Percentiles rank a stretch among this genome's conserved stretches.
phyloP scores from a whole-genome alignment of 108 stramenopile species.

The Cyclotella choctawhatcheeana region DNA sequence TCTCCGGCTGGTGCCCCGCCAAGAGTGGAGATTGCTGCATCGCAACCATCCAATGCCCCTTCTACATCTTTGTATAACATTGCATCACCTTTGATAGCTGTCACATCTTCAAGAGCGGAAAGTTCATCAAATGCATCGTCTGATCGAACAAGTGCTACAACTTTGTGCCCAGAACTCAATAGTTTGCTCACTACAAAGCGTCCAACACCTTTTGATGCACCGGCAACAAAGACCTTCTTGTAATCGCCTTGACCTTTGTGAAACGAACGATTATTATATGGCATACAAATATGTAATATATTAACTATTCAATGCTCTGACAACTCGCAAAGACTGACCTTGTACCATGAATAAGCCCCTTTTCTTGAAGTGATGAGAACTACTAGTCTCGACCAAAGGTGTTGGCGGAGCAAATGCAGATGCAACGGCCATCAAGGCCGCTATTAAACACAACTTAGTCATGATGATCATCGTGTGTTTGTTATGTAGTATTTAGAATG shows the following conservation, averaged over 20 bases:
- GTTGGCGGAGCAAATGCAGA: slow-evolving; percentile 63
- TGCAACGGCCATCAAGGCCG: no score
- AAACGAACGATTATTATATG: not conserved
- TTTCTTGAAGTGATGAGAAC: slow-evolving; percentile 7
- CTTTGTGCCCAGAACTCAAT: slow-evolving; percentile 61
- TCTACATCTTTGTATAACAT: slow-evolving; percentile 93
- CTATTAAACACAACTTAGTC: no score
- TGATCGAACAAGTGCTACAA: slow-evolving; percentile 89
- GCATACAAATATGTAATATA: not conserved
- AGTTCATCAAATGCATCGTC: slow-evolving; percentile 74
- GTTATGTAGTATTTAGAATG: no score
- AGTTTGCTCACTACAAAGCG: slow-evolving; percentile 81
- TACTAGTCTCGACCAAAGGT: not conserved
- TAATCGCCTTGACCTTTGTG: slow-evolving; percentile 66
- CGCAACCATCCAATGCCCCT: slow-evolving; percentile 94
- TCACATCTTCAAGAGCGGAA: slow-evolving; percentile 78
- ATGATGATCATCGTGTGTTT: no score
- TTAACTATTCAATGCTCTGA: no score
- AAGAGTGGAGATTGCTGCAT: slow-evolving; percentile 94
- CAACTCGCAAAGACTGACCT: no score
- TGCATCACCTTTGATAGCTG: slow-evolving; percentile 90
- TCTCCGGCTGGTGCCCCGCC: slow-evolving; percentile 73
- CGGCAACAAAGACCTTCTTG: slow-evolving; percentile 95
- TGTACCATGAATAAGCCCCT: slow-evolving; percentile 50
- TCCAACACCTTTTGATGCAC: slow-evolving; percentile 90